Percentiles rank a stretch among this genome's conserved stretches.
phyloP scores from a whole-genome alignment of 257 asterid species.

The Handroanthus guayacan region DNA sequence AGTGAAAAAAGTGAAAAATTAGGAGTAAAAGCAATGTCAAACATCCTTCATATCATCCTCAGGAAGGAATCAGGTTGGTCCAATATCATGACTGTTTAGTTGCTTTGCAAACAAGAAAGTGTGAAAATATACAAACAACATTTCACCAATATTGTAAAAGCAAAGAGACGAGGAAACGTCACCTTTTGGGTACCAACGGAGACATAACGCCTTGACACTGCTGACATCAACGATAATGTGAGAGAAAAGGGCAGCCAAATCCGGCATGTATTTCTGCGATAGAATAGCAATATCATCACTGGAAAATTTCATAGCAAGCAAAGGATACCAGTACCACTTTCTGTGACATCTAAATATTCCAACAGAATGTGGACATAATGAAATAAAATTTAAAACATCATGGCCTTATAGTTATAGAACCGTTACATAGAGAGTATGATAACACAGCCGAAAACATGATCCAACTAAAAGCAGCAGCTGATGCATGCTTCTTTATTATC shows the following conservation, averaged over 20 bases:
- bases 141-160: conserved; percentile 10
- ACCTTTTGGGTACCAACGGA: conserved; percentile 97
- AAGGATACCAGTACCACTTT: background rate
- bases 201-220: conserved; percentile 81
- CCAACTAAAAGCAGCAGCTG: background rate
- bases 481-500: conserved; percentile 5
- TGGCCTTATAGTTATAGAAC: background rate
- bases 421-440: background rate
- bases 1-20: no score
- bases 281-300: background rate
- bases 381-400: background rate
- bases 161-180: conserved; percentile 34
- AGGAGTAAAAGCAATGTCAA: no score
- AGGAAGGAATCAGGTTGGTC: background rate
- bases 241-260: conserved; percentile 85
- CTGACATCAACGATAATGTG: conserved; percentile 96
- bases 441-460: background rate
- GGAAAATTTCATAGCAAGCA: background rate
- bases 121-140: background rate
- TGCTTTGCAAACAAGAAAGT: background rate
- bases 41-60: background rate
- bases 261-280: conserved; percentile 93
- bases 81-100: background rate
- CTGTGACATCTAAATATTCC: background rate
- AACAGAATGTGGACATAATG: background rate